phyloP scores from a whole-genome alignment of 2,329 filamentous ascomycete species.

The Phyllosticta citriasiana region DNA sequence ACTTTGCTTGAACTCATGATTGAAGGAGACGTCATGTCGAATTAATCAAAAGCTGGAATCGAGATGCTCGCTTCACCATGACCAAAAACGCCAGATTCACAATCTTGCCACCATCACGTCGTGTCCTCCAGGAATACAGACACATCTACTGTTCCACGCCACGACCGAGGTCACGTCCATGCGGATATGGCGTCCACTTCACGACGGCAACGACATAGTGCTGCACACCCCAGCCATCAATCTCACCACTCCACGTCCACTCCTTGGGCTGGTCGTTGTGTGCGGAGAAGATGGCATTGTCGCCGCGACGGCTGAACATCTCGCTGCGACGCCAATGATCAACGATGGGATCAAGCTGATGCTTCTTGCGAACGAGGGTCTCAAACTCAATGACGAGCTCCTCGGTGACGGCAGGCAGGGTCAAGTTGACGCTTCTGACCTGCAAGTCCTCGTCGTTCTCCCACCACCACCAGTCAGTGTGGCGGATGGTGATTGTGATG shows the following conservation, averaged over 20 bases:
- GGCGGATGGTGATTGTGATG: conserved; percentile 39
- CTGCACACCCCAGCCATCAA: neutral
- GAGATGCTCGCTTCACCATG: neutral
- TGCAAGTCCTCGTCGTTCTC: conserved; percentile 97
- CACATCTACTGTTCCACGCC: too few relatives aligned
- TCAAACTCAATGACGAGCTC: conserved; percentile 15
- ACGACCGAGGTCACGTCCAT: too few relatives aligned
- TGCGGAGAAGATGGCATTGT: neutral
- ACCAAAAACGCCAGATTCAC: too few relatives aligned
- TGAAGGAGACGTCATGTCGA: neutral
- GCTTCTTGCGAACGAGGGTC: conserved; percentile 12
- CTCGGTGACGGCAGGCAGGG: conserved; percentile 10
- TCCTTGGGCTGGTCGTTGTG: neutral
- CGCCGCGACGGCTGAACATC: neutral
- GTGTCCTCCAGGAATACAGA: too few relatives aligned
- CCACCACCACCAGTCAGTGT: conserved; percentile 58
- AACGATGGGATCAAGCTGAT: conserved; percentile 13
- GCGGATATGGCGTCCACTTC: neutral
- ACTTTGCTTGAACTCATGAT: neutral
- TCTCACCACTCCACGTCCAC: neutral
- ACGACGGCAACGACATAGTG: neutral
- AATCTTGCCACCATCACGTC: too few relatives aligned
- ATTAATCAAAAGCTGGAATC: neutral
- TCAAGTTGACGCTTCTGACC: conserved; percentile 67
- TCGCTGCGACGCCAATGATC: neutral